Evolutionary conservation across 2,329 filamentous ascomycete genomes (phyloP).

Genomic region (Pseudogymnoascus pannorum): DNA sequence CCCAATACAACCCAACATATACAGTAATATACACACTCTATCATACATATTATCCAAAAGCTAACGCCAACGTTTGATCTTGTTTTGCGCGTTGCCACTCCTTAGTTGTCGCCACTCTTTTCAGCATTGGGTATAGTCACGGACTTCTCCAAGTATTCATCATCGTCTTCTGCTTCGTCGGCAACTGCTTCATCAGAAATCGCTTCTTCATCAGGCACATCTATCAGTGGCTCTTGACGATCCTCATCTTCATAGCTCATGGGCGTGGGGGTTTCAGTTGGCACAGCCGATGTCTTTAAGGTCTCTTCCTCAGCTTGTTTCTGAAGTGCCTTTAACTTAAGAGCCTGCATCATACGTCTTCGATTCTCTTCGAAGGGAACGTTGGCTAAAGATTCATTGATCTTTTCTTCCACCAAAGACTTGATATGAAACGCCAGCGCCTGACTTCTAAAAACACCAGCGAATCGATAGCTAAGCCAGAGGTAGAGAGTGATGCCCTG

Average conservation of each 20-base stretch:
- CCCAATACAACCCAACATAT: neutral
- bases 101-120: neutral
- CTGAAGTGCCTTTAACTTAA: neutral
- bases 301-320: neutral
- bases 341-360: neutral
- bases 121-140: neutral
- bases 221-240: slow-evolving; percentile 3
- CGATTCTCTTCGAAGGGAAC: slow-evolving; percentile 6
- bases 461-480: slow-evolving; percentile 88
- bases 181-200: neutral
- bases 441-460: slow-evolving; percentile 70
- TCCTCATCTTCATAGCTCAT: slow-evolving; percentile 5
- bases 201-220: neutral
- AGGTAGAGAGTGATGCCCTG: slow-evolving; percentile 77
- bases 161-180: neutral
- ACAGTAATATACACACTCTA: slow-evolving; percentile 3
- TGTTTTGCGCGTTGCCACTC: neutral
- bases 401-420: slow-evolving; percentile 65
- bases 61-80: neutral
- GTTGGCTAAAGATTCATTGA: slow-evolving; percentile 34
- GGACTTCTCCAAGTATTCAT: neutral
- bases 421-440: slow-evolving; percentile 74
- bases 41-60: neutral
- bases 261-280: neutral
- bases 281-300: neutral